These are phyloP conservation scores for Ceratobasidium sp. DNA, from an alignment of 1,284 basidiomycete species.

Conservation along the genomic window DNA sequence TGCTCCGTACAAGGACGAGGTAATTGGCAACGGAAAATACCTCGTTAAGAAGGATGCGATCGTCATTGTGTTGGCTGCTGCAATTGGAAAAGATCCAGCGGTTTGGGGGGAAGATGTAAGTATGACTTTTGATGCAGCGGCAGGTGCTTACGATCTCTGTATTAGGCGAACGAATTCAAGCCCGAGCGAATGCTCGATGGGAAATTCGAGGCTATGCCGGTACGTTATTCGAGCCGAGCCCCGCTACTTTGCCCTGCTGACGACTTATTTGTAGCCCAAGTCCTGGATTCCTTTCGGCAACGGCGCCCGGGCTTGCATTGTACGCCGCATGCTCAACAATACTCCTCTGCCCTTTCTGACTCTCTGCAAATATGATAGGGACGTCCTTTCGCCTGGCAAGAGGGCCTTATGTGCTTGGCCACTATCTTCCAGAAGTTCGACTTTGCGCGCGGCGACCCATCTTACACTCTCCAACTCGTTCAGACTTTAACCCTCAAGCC, in stretches of 20 bases:
- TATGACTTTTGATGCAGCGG: background rate
- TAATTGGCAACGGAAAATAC: conserved; percentile 52
- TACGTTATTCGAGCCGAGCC: conserved; percentile 1
- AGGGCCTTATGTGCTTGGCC: conserved; percentile 54
- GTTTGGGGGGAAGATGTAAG: conserved; percentile 56
- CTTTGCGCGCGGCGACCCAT: conserved; percentile 52
- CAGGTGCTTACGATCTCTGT: too few species aligned
- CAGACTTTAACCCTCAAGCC: conserved; percentile 57
- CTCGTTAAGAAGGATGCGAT: conserved; percentile 51
- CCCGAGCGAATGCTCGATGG: conserved; percentile 67
- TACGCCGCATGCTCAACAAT: conserved; percentile 7
- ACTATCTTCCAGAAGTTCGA: conserved; percentile 56
- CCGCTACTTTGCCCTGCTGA: background rate
- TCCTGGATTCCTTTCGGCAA: conserved; percentile 52
- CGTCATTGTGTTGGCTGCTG: conserved; percentile 50
- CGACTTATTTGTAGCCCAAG: conserved; percentile 30
- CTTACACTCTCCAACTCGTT: conserved; percentile 54
- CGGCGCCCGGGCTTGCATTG: conserved; percentile 55
- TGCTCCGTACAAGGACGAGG: conserved; percentile 49
- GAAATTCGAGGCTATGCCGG: conserved; percentile 53
- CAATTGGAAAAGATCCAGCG: conserved; percentile 54
- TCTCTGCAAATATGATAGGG: conserved; percentile 8
- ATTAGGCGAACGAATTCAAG: conserved; percentile 50
- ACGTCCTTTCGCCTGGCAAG: conserved; percentile 56
- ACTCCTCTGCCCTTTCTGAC: background rate